Percentiles rank a stretch among this genome's conserved stretches.
Evolutionary conservation across 1,139 yeast genomes (phyloP).

Genomic region (Sugiyamaella japonica): DNA sequence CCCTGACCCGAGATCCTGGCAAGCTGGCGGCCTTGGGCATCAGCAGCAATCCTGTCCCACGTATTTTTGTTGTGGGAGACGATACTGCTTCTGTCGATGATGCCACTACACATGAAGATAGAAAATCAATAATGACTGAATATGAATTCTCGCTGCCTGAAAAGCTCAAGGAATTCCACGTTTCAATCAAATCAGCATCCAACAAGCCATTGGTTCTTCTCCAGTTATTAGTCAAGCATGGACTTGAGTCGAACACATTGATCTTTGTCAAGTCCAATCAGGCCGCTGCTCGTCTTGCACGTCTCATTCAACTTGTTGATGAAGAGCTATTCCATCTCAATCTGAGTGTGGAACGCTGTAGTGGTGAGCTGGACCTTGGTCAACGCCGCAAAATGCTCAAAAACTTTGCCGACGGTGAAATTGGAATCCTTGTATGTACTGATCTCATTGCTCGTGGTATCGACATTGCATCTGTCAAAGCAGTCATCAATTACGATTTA

Average conservation of each 20-base stretch:
- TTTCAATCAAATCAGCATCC: slow-evolving; percentile 37
- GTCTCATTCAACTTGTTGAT: slow-evolving; percentile 54
- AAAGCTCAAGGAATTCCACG: slow-evolving; percentile 38
- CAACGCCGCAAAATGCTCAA: slow-evolving; percentile 46
- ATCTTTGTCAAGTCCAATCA: slow-evolving; percentile 87
- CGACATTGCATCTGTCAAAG: slow-evolving; percentile 68
- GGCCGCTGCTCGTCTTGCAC: slow-evolving; percentile 71
- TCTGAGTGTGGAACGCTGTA: slow-evolving; percentile 36
- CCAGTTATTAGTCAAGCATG: slow-evolving; percentile 48
- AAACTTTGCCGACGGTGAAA: slow-evolving; percentile 53
- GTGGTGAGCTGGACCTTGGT: slow-evolving; percentile 42
- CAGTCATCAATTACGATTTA: slow-evolving; percentile 85
- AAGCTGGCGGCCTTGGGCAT: slow-evolving; percentile 71
- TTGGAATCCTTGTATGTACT: slow-evolving; percentile 72
- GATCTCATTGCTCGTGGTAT: slow-evolving; percentile 95
- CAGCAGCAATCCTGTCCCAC: slow-evolving; percentile 62
- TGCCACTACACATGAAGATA: slow-evolving; percentile 29
- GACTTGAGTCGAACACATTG: slow-evolving; percentile 44
- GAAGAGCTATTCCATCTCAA: slow-evolving; percentile 29
- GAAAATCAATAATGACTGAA: slow-evolving; percentile 47
- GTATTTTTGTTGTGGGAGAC: slow-evolving; percentile 63
- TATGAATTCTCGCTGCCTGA: slow-evolving; percentile 48
- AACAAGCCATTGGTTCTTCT: slow-evolving; percentile 73
- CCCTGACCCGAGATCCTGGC: slow-evolving; percentile 91
- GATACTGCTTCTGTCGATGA: slow-evolving; percentile 18